A percentile compares a stretch with the other conserved stretches of the same genome.
Evolutionary conservation across 148 eudicot genomes (phyloP).

Genomic region (Simmondsia chinensis): DNA sequence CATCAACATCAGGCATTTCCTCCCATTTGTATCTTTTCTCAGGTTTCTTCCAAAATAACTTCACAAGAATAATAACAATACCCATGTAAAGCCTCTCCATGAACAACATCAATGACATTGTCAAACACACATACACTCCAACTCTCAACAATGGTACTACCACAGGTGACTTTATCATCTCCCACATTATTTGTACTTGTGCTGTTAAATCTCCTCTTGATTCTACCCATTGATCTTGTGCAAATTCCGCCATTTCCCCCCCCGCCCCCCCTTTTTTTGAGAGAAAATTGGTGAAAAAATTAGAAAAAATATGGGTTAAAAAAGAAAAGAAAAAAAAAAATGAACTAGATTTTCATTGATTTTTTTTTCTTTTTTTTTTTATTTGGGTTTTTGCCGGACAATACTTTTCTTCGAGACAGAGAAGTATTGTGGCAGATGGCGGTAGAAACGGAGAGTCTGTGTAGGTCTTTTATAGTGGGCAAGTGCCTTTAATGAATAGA

Average conservation of each 20-base stretch:
- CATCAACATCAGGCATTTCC: slow-evolving; percentile 26
- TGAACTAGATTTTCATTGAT: too few relatives aligned
- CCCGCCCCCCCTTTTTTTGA: too few relatives aligned
- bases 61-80: slow-evolving; percentile 57
- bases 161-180: slow-evolving; percentile 46
- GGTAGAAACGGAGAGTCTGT: too few relatives aligned
- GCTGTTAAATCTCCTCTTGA: slow-evolving; percentile 42
- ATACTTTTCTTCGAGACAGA: too few relatives aligned
- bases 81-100: slow-evolving; percentile 87
- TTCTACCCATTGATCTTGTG: slow-evolving; percentile 37
- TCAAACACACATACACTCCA: slow-evolving; percentile 37
- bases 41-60: slow-evolving; percentile 72
- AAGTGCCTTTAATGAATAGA: too few relatives aligned
- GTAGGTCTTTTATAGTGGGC: too few relatives aligned
- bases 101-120: slow-evolving; percentile 69
- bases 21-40: slow-evolving; percentile 63
- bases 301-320: too few relatives aligned
- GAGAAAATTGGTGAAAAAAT: too few relatives aligned
- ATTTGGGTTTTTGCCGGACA: too few relatives aligned
- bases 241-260: slow-evolving; percentile 43
- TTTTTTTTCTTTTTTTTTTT: too few relatives aligned
- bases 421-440: too few relatives aligned
- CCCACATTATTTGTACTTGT: slow-evolving; percentile 56
- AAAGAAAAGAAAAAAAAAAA: too few relatives aligned
- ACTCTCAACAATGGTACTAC: slow-evolving; percentile 55